Conservation (phyloP, 306 rosid species). For the Prunus armeniaca region DNA sequence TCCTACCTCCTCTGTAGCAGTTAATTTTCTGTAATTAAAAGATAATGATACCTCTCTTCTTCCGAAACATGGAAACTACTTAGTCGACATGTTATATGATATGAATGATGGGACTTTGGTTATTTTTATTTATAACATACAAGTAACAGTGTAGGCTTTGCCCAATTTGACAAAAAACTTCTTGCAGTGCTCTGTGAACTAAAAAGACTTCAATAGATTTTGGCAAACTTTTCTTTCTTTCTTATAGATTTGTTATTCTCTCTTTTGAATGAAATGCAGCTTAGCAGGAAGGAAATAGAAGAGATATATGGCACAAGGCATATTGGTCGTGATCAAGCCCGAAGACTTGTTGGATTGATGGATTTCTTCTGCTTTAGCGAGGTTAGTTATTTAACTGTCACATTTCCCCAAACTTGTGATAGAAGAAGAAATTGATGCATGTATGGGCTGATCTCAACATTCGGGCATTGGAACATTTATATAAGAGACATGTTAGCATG, state of each 20-base stretch:
- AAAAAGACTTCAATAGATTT: neutral
- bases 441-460: neutral
- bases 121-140: neutral
- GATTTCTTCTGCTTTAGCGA: conserved; percentile 98
- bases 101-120: neutral
- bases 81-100: neutral
- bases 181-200: neutral
- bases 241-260: neutral
- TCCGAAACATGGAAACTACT: neutral
- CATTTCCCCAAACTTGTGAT: neutral
- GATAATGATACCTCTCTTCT: neutral
- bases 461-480: neutral
- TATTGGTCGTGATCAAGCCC: conserved; percentile 94
- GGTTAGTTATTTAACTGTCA: conserved; percentile 43
- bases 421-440: neutral
- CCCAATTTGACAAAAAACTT: neutral
- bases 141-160: neutral
- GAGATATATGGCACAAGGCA: conserved; percentile 77
- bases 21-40: too few relatives aligned
- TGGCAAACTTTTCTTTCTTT: neutral
- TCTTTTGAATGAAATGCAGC: conserved; percentile 42
- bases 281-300: conserved; percentile 53
- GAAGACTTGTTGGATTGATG: conserved; percentile 85
- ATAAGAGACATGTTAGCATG: neutral
- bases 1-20: neutral